Conservation (phyloP, 371 early-diverging fungal species). For the Coemansia sp. region DNA sequence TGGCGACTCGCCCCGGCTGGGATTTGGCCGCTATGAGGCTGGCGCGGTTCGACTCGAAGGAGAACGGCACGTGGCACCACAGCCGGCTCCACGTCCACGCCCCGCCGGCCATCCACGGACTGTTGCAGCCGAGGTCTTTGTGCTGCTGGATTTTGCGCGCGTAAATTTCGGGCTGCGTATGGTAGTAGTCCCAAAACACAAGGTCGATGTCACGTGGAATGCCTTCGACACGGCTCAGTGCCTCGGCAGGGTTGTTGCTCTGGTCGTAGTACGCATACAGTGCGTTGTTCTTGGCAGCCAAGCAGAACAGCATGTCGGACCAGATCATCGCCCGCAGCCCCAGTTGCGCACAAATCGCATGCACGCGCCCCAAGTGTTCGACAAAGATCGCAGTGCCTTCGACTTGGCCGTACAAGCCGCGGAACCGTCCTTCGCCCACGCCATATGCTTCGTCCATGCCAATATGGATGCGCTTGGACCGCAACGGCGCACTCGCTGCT, state of each 20-base stretch:
- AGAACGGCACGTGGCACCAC: conserved; percentile 78
- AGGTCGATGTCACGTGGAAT: conserved; percentile 70
- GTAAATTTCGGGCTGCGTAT: conserved; percentile 69
- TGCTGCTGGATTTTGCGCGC: conserved; percentile 76
- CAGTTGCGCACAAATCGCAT: conserved; percentile 63
- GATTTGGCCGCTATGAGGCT: conserved; percentile 69
- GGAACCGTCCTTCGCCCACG: conserved; percentile 78
- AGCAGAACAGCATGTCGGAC: conserved; percentile 65
- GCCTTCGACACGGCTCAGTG: conserved; percentile 54
- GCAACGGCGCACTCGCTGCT: conserved; percentile 64
- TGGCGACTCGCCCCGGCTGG: conserved; percentile 59
- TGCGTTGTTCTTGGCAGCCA: conserved; percentile 74
- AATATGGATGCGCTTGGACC: conserved; percentile 77
- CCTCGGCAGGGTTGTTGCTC: conserved; percentile 59
- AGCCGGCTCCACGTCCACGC: conserved; percentile 87
- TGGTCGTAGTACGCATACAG: conserved; percentile 78
- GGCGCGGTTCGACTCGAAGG: conserved; percentile 73
- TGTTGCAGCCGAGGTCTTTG: conserved; percentile 70
- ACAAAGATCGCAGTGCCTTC: conserved; percentile 74
- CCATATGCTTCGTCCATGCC: conserved; percentile 89
- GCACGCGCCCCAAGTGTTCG: conserved; percentile 71
- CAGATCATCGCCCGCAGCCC: conserved; percentile 78
- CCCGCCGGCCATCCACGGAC: conserved; percentile 77
- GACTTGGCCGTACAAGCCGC: conserved; percentile 69
- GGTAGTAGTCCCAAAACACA: conserved; percentile 88